These are phyloP conservation scores for Sugiyamaella marilandica DNA, from an alignment of 805 yeast genomes.

Conservation along the genomic window DNA sequence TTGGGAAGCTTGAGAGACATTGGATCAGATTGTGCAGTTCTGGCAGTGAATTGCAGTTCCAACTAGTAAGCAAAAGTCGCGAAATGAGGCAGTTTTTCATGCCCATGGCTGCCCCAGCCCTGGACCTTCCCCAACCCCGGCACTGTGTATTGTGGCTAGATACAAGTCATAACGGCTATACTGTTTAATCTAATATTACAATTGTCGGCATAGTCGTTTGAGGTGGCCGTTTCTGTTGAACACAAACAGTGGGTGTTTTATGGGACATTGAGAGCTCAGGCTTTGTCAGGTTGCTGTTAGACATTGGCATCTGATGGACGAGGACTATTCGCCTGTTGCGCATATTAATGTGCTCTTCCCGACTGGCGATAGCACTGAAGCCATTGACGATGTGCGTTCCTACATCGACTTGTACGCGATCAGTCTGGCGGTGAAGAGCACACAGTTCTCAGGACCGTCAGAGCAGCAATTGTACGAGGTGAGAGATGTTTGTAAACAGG, in stretches of 20 bases:
- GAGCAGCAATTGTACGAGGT: slow-evolving; percentile 22
- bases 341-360: slow-evolving; percentile 51
- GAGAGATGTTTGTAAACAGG: slow-evolving; percentile 32
- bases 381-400: slow-evolving; percentile 46
- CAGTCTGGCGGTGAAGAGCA: slow-evolving; percentile 42
- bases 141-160: too few relatives aligned
- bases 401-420: slow-evolving; percentile 49
- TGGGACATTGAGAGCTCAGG: too few relatives aligned
- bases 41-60: background rate
- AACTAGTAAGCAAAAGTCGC: background rate
- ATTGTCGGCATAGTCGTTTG: too few relatives aligned
- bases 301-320: background rate
- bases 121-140: too few relatives aligned
- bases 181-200: too few relatives aligned
- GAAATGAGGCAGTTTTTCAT: too few relatives aligned
- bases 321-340: slow-evolving; percentile 48
- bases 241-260: too few relatives aligned
- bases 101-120: too few relatives aligned
- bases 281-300: too few relatives aligned
- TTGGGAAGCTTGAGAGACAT: slow-evolving; percentile 91
- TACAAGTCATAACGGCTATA: too few relatives aligned
- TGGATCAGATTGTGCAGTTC: background rate
- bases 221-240: too few relatives aligned
- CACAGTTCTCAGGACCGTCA: slow-evolving; percentile 34
- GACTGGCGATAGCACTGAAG: slow-evolving; percentile 46